These are phyloP conservation scores for Leptographium flavum DNA, from an alignment of 2,329 filamentous ascomycete genomes.

Conservation along the genomic window DNA sequence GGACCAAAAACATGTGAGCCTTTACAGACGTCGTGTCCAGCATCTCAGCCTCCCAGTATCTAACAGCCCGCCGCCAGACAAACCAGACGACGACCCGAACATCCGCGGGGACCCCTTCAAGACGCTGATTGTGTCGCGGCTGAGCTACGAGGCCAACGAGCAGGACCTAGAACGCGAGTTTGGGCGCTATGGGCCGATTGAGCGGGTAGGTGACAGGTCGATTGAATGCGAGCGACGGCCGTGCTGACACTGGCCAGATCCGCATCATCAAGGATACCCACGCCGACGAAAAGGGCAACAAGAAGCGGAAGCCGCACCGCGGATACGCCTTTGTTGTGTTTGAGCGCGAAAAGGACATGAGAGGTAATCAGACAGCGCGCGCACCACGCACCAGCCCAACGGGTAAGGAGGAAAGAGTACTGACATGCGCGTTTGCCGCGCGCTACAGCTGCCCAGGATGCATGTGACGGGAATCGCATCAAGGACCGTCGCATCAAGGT, in stretches of 20 bases:
- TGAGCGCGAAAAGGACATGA: conserved; percentile 96
- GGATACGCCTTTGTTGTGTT: conserved; percentile 97
- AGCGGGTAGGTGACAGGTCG: conserved; percentile 59
- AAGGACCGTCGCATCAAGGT: conserved; percentile 85
- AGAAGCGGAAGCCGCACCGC: conserved; percentile 67
- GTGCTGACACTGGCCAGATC: conserved; percentile 44
- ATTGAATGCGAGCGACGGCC: too few relatives aligned
- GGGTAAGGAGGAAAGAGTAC: conserved; percentile 53
- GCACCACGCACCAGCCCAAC: conserved; percentile 14
- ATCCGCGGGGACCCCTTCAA: conserved; percentile 89
- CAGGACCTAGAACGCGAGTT: conserved; percentile 90
- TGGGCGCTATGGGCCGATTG: conserved; percentile 82
- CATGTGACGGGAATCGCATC: conserved; percentile 76
- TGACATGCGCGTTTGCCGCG: conserved; percentile 50
- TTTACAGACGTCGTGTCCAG: background rate
- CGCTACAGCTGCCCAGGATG: conserved; percentile 74
- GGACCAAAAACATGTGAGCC: conserved; percentile 48
- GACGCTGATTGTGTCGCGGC: conserved; percentile 79
- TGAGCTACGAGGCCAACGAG: conserved; percentile 80
- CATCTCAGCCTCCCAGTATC: background rate
- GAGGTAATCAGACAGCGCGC: too few relatives aligned
- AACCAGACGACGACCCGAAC: conserved; percentile 72
- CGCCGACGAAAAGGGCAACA: conserved; percentile 52
- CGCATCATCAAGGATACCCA: conserved; percentile 73
- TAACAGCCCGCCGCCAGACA: conserved; percentile 44